Base-by-base conservation (phyloP, 768 basidiomycete species). In the Boletus insuetus region DNA sequence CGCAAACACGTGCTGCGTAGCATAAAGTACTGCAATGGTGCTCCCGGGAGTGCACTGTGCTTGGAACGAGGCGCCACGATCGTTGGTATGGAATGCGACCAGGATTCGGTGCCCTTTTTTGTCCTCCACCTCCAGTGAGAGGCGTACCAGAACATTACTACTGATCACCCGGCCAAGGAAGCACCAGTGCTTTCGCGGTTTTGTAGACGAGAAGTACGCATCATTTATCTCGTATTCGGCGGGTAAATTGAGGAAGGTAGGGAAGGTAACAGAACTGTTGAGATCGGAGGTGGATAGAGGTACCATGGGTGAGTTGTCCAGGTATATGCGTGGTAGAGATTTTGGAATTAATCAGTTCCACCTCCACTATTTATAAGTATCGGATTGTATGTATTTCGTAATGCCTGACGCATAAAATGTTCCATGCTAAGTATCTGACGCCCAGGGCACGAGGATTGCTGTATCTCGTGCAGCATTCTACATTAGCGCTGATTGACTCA, bases 51-150 rank as follows among this genome's bases (percentile, higher is more conserved):
- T 59, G 29, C 68, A 69, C 19, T 49, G 49, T 17, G 45, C 16
- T 46, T 54, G 59, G 42, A 71, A 62, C 37, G 58, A 58, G 22
- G 58, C 52, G 17, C 68, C 68, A 43, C 68, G 68, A 44, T 69
- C 68, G 26, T 69, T 63, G 6, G 69, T 69, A n/a, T 69, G 67
- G 60, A 69, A 69, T 13, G 67, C 67, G 20, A 69, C 67, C 31
- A 61, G 54, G 12, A 69, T 46, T 46, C 43, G 41, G 10, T 67
- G 54, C 11, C 69, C 68, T 14, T 56, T 58, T 46, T 38, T 69
- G 56, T 69, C 68, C 45, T 70, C 61, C n/a, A 70, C 68, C 16
- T 69, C 38, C n/a, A 69, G 53, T 3, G 44, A 47, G 50, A 69
- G 68, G 49, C 68, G 68, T 38, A 69, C 69, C n/a, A 58, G n/a